These are phyloP conservation scores for Corynascus novoguineensis DNA, from an alignment of 495 filamentous ascomycete species.

Conservation along the genomic window DNA sequence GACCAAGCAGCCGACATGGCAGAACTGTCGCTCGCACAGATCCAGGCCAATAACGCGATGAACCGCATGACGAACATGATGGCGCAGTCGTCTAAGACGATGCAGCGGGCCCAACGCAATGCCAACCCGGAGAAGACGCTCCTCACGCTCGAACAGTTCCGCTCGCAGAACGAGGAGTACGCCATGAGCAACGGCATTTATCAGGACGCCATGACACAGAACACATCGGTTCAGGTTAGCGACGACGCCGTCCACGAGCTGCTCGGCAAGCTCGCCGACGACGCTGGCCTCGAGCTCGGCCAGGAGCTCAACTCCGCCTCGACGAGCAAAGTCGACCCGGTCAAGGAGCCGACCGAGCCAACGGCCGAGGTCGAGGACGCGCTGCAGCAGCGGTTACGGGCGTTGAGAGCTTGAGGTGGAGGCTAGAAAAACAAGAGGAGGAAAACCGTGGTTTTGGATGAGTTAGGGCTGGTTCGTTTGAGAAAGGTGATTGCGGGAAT, in stretches of 20 bases:
- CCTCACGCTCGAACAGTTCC: conserved; percentile 69
- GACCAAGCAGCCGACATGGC: conserved; percentile 52
- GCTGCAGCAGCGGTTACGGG: conserved; percentile 53
- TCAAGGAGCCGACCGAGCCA: conserved; percentile 43
- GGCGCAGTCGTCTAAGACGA: conserved; percentile 44
- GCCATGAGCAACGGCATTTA: conserved; percentile 78
- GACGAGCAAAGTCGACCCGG: conserved; percentile 49
- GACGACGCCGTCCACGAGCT: conserved; percentile 80
- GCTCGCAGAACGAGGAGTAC: conserved; percentile 77
- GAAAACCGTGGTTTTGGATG: background rate
- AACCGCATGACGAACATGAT: conserved; percentile 52
- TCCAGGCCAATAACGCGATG: conserved; percentile 52
- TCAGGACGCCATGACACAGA: conserved; percentile 71
- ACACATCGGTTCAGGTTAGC: conserved; percentile 68
- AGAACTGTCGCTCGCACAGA: conserved; percentile 46
- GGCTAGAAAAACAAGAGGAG: background rate
- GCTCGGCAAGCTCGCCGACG: conserved; percentile 74
- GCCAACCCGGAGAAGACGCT: conserved; percentile 66
- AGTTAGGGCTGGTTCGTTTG: background rate
- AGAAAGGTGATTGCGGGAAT: background rate
- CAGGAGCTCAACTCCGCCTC: conserved; percentile 60
- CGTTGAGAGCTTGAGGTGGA: conserved; percentile 37
- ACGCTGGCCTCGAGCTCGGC: conserved; percentile 69
- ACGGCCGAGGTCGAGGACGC: conserved; percentile 60
- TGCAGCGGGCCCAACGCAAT: conserved; percentile 64